These are phyloP conservation scores for Laguncularia racemosa DNA, from an alignment of 345 rosid species.

Conservation along the genomic window DNA sequence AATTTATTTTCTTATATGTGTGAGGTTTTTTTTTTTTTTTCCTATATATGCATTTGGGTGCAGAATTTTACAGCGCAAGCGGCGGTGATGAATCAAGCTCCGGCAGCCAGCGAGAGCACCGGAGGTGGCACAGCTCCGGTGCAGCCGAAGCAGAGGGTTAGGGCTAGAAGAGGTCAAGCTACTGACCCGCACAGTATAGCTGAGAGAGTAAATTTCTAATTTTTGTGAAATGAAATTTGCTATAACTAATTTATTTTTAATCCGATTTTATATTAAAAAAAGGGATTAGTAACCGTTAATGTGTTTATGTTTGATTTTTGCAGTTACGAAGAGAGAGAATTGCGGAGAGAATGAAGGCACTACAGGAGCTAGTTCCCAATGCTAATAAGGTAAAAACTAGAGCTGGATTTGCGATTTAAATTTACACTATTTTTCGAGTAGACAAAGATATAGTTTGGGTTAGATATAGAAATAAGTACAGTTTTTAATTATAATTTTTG, in stretches of 20 bases:
- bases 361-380: slow-evolving; percentile 94
- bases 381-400: slow-evolving; percentile 67
- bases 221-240: too few species aligned
- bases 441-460: too few species aligned
- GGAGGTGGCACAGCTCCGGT: slow-evolving; percentile 35
- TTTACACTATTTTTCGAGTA: too few species aligned
- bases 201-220: slow-evolving; percentile 48
- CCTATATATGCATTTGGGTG: too few species aligned
- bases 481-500: too few species aligned
- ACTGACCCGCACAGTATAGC: slow-evolving; percentile 99
- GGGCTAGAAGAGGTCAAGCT: slow-evolving; percentile 98
- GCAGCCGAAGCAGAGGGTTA: slow-evolving; percentile 67
- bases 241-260: too few species aligned
- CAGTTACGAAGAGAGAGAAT: slow-evolving; percentile 96
- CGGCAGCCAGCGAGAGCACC: slow-evolving; percentile 30
- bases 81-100: slow-evolving; percentile 30
- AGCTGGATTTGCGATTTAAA: too few species aligned
- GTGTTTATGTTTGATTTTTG: not conserved
- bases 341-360: slow-evolving; percentile 97
- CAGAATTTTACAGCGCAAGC: slow-evolving; percentile 12
- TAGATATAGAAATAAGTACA: too few species aligned
- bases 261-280: too few species aligned
- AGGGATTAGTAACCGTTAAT: too few species aligned
- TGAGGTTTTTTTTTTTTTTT: too few species aligned
- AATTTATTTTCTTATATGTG: too few species aligned